A percentile compares a stretch with the other conserved stretches of the same genome.
Conservation (phyloP, 345 rosid genomes). For the Gossypium anomalum region DNA sequence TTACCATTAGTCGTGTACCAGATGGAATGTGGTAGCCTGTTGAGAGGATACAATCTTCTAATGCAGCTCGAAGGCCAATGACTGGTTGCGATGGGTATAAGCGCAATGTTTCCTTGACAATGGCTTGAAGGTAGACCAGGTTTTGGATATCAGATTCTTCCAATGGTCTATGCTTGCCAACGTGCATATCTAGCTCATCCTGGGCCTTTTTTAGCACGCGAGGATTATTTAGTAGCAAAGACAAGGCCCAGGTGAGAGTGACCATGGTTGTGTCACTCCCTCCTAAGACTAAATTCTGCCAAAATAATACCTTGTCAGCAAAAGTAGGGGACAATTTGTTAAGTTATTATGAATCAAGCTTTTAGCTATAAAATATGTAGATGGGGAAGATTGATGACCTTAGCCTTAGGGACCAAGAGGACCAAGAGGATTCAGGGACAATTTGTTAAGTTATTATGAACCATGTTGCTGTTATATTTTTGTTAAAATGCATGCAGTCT, state of each 20-base stretch:
- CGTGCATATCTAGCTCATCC: conserved; percentile 20
- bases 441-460: too few species aligned
- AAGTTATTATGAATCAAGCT: too few species aligned
- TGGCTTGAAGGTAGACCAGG: conserved; percentile 27
- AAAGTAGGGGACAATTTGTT: too few species aligned
- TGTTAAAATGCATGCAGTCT: too few species aligned
- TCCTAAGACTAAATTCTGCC: conserved; percentile 17
- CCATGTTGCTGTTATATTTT: too few species aligned
- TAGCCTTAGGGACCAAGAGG: too few species aligned
- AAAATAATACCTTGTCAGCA: not conserved
- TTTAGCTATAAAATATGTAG: too few species aligned
- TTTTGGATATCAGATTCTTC: conserved; percentile 25
- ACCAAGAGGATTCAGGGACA: too few species aligned
- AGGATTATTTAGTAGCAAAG: conserved; percentile 20
- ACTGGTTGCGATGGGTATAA: conserved; percentile 28
- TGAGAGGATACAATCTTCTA: conserved; percentile 1
- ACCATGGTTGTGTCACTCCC: conserved; percentile 21
- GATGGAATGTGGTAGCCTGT: not conserved
- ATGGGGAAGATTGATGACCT: too few species aligned
- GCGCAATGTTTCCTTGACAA: conserved; percentile 37
- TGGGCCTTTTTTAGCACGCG: conserved; percentile 5
- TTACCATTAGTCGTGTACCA: not conserved
- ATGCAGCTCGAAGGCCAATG: not conserved
- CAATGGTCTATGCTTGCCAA: conserved; percentile 29
- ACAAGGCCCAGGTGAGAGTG: conserved; percentile 18